Base-by-base conservation (phyloP, 2,329 filamentous ascomycete species). In the Aspergillus neotritici region DNA sequence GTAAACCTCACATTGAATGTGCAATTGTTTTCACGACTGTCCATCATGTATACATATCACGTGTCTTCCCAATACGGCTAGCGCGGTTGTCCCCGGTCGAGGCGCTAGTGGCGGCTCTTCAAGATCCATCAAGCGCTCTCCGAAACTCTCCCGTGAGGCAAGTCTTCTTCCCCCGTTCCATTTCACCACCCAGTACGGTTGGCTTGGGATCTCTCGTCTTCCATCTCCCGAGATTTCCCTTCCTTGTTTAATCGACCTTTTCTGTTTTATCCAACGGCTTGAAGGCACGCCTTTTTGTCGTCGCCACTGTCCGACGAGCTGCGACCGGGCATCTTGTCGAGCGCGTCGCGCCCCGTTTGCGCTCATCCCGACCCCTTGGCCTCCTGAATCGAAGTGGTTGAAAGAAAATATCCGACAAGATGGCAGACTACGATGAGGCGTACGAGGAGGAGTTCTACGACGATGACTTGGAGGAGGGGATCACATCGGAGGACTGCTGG, bases 401-500 rank as follows among this genome's bases (percentile, higher is more conserved):
- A 33, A 37, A 38, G 41, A 14, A 43, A 37, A 46, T 45, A 37
- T 39, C 32, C 41, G 49, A 45, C 56, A 69, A 46, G 44, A 79
- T 79, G 75, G 75, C 74, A 41, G 72, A 76, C 48, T 76, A 76
- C 58, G 76, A 79, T 43, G 75, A 78, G 40, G 78, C 82, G 50
- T 87, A 88, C 63, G 83, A 84, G 48, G 80, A 82, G 53, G 78
- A 79, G 51, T 79, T 82, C 51, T 85, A 84, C 57, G 80, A 78
- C 57, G 80, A 78, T 49, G 81, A 84, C 47, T 81, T 72, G 47
- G 80, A 78, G 46, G 82, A 85, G 49, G 82, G 73, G 32, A 95
- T 97, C 71, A 95, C 90, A 17, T 87, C 90, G 48, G 93, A 97
- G 73, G 94, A 98, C 71, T 96, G 89, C 75, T 98, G 94, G 93